These are phyloP conservation scores for Claviceps maximensis DNA, from an alignment of 2,329 filamentous ascomycete genomes.

Conservation along the genomic window DNA sequence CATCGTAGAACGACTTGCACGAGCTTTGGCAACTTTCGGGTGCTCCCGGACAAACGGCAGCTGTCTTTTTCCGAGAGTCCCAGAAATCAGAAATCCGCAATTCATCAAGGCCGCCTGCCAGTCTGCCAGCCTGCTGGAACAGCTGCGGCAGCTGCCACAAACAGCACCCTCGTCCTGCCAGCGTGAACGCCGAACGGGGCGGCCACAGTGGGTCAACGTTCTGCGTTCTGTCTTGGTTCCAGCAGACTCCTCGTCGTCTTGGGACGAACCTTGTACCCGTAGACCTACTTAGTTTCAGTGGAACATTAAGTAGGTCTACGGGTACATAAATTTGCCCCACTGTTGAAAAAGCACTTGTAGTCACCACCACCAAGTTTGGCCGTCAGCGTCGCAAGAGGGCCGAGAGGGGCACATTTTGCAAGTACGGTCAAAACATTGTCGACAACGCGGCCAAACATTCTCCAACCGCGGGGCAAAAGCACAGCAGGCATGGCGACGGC, in stretches of 20 bases:
- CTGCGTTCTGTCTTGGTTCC: no score
- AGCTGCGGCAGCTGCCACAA: no score
- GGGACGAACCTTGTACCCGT: no score
- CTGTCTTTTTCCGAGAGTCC: conserved; percentile 12
- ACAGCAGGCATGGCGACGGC: conserved; percentile 25
- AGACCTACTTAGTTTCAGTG: no score
- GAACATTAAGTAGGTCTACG: no score
- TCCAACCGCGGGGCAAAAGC: neutral
- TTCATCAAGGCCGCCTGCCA: neutral
- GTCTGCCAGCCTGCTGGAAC: no score
- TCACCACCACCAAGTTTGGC: neutral
- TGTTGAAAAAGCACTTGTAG: neutral
- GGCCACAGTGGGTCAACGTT: no score
- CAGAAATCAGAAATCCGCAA: conserved; percentile 5
- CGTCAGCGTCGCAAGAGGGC: neutral
- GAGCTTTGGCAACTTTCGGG: conserved; percentile 9
- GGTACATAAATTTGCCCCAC: conserved; percentile 1
- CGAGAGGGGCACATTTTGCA: neutral
- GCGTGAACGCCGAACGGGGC: no score
- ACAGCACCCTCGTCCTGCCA: no score
- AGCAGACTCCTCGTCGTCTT: no score
- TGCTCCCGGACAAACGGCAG: conserved; percentile 12
- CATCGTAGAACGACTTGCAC: conserved; percentile 2
- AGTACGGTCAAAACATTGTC: neutral
- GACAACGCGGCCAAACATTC: neutral